Conservation (phyloP, 192 early-diverging fungal species). For the Pilaira anomala region DNA sequence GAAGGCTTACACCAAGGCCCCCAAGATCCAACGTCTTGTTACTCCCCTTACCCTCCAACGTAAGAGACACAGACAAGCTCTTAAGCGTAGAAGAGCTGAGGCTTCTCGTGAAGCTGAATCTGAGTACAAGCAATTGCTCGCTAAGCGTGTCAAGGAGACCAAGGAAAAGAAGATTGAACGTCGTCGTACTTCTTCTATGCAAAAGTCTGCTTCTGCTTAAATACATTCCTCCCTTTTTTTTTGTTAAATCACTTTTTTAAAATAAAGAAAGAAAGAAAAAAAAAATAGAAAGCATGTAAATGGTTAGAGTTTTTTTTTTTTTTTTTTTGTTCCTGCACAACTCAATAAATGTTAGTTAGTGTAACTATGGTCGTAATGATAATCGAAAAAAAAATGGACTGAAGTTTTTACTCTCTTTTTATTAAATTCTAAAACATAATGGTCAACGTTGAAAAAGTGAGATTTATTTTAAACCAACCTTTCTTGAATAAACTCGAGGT, state of each 20-base stretch:
- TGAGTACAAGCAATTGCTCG: constrained; percentile 84
- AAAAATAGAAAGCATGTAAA: too few relatives aligned
- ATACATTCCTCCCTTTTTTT: constrained; percentile 3
- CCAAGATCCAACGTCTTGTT: constrained; percentile 97
- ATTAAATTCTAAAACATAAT: too few relatives aligned
- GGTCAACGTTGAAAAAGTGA: too few relatives aligned
- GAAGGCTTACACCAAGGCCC: constrained; percentile 93
- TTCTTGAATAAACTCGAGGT: too few relatives aligned
- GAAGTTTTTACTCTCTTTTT: too few relatives aligned
- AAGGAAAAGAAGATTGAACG: constrained; percentile 86
- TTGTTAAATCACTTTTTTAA: neutral
- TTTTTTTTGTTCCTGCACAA: too few relatives aligned
- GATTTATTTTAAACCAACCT: too few relatives aligned
- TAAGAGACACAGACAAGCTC: constrained; percentile 83
- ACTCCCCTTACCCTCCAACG: constrained; percentile 97
- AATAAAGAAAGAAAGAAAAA: too few relatives aligned
- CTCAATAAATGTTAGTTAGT: too few relatives aligned
- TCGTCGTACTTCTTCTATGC: constrained; percentile 67
- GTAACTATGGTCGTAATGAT: too few relatives aligned
- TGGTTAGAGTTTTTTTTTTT: too few relatives aligned
- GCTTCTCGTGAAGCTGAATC: constrained; percentile 78
- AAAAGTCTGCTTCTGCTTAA: constrained; percentile 48
- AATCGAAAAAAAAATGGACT: too few relatives aligned
- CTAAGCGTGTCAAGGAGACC: constrained; percentile 92
- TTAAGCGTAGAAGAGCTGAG: constrained; percentile 84